Conservation (phyloP, 805 yeast genomes). For the Osmozyma mogii region DNA sequence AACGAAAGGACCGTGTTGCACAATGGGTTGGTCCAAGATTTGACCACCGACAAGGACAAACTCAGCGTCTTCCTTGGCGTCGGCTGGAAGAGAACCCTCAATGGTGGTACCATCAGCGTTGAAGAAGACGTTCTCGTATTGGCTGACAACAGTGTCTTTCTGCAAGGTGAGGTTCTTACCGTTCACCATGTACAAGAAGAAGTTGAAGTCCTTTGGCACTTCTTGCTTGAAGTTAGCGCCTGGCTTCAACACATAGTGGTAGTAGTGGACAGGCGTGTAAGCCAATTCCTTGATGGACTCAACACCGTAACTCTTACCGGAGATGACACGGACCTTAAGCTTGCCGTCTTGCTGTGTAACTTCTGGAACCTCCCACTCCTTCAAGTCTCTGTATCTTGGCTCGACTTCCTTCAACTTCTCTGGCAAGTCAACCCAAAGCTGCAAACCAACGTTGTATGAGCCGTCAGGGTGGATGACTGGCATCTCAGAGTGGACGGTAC, state of each 20-base stretch:
- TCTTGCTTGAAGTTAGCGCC: constrained; percentile 58
- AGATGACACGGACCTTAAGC: constrained; percentile 61
- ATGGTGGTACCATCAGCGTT: constrained; percentile 60
- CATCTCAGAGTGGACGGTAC: constrained; percentile 81
- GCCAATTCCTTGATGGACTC: constrained; percentile 68
- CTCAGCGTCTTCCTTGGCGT: constrained; percentile 41
- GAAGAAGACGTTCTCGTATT: constrained; percentile 53
- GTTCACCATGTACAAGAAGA: constrained; percentile 57
- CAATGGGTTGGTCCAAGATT: constrained; percentile 62
- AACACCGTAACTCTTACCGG: constrained; percentile 73
- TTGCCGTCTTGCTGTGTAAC: constrained; percentile 56
- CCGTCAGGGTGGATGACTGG: constrained; percentile 47
- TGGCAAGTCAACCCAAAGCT: constrained; percentile 10
- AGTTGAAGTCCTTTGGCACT: constrained; percentile 54
- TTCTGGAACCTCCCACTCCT: constrained; percentile 61
- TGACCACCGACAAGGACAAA: constrained; percentile 75
- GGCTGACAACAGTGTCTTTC: constrained; percentile 27
- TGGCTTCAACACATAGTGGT: constrained; percentile 56
- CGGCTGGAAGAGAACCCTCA: constrained; percentile 34
- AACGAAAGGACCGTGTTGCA: constrained; percentile 91
- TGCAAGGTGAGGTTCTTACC: constrained; percentile 49
- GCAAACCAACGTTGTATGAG: constrained; percentile 5
- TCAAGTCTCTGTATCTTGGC: constrained; percentile 71
- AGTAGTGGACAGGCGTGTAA: constrained; percentile 72
- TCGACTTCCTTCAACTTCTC: constrained; percentile 32